phyloP scores from a whole-genome alignment of 2,329 filamentous ascomycete species.

The Curvularia spicifera region DNA sequence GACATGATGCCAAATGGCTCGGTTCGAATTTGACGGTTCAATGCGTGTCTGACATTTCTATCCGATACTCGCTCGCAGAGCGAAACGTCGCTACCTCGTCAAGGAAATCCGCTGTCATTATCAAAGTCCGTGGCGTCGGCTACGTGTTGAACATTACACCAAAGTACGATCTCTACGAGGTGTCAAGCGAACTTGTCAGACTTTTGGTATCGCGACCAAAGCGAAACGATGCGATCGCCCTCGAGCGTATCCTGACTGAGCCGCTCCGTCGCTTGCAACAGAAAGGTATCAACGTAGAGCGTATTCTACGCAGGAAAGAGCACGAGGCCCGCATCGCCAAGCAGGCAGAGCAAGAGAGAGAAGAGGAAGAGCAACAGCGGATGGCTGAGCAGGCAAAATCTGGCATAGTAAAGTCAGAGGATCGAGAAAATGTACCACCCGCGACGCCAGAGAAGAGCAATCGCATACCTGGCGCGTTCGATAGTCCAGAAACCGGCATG shows the following conservation, averaged over 20 bases:
- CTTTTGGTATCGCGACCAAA: conserved; percentile 81
- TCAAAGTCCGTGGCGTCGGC: conserved; percentile 70
- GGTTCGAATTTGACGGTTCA: conserved; percentile 82
- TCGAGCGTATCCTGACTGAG: conserved; percentile 88
- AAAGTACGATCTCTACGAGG: conserved; percentile 84
- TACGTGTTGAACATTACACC: conserved; percentile 79
- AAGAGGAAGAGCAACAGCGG: conserved; percentile 66
- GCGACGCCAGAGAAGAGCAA: conserved; percentile 39
- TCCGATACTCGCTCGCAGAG: conserved; percentile 77
- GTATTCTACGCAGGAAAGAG: conserved; percentile 86
- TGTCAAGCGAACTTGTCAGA: conserved; percentile 84
- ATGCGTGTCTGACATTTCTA: conserved; percentile 76
- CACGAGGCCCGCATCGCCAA: conserved; percentile 88
- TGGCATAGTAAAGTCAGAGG: conserved; percentile 21
- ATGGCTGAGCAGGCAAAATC: conserved; percentile 40
- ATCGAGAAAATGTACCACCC: conserved; percentile 25
- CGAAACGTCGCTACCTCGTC: conserved; percentile 60
- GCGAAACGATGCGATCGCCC: conserved; percentile 85
- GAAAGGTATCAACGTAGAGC: conserved; percentile 95
- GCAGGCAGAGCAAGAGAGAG: conserved; percentile 73
- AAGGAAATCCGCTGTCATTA: conserved; percentile 70
- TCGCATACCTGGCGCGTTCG: conserved; percentile 48
- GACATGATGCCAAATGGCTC: conserved; percentile 88
- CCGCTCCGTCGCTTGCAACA: conserved; percentile 81
- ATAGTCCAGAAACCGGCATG: conserved; percentile 42